phyloP scores from a whole-genome alignment of 208 protist species.

The Vickermania ingenoplastis region DNA sequence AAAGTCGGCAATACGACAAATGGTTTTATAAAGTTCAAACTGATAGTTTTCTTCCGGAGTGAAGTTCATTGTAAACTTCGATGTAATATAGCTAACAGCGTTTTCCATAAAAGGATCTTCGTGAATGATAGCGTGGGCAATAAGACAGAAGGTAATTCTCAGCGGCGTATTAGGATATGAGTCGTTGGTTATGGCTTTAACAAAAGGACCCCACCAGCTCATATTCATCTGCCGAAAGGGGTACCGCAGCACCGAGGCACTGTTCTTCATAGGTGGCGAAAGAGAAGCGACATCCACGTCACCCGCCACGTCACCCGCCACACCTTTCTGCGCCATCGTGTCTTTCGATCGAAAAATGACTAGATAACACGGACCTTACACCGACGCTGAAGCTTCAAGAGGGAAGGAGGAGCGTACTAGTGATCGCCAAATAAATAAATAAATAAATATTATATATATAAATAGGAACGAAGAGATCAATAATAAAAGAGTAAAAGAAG shows the following conservation, averaged over 20 bases:
- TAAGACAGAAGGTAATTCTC: slow-evolving; percentile 55
- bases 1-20: slow-evolving; percentile 54
- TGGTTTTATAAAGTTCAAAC: slow-evolving; percentile 56
- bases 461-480: too few relatives aligned
- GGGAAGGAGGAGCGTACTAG: too few relatives aligned
- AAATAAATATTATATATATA: too few relatives aligned
- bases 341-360: too few relatives aligned
- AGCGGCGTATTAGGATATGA: slow-evolving; percentile 15
- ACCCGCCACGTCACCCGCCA: too few relatives aligned
- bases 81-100: slow-evolving; percentile 30
- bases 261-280: slow-evolving; percentile 17
- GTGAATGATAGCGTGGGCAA: slow-evolving; percentile 60
- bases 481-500: too few relatives aligned
- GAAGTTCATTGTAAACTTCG: slow-evolving; percentile 14
- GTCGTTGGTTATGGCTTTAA: slow-evolving; percentile 32
- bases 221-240: slow-evolving; percentile 57
- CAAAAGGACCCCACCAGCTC: slow-evolving; percentile 54
- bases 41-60: slow-evolving; percentile 20
- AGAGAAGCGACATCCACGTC: too few relatives aligned
- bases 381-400: too few relatives aligned
- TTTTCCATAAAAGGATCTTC: slow-evolving; percentile 72
- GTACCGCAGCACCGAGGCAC: slow-evolving; percentile 46
- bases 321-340: too few relatives aligned
- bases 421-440: too few relatives aligned
- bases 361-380: too few relatives aligned